Evolutionary conservation across 257 asterid species (phyloP).

Genomic region (Coffea eugenioides): DNA sequence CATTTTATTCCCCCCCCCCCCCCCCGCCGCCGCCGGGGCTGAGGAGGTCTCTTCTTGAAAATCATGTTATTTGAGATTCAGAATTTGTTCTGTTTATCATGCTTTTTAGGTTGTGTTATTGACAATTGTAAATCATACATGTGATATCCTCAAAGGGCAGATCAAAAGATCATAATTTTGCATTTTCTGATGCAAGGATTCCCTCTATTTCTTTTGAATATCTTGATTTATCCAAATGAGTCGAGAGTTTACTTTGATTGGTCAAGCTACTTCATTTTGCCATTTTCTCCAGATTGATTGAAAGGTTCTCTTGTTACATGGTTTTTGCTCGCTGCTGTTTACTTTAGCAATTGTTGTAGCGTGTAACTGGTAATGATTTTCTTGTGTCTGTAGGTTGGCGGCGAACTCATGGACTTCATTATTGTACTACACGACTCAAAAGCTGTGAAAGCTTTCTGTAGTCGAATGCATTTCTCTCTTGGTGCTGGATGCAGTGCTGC

Average conservation of each 20-base stretch:
- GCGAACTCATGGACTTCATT: slow-evolving; percentile 95
- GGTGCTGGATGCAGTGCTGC: slow-evolving; percentile 99
- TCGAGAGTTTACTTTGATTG: too few species aligned
- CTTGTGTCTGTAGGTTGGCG: slow-evolving; percentile 60
- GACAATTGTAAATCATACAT: not conserved
- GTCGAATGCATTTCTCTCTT: slow-evolving; percentile 96
- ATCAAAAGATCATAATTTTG: not conserved
- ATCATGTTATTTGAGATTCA: not conserved
- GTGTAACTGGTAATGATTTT: not conserved
- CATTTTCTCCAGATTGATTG: not conserved
- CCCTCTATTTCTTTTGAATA: not conserved
- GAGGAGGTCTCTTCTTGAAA: not conserved
- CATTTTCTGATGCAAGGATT: not conserved
- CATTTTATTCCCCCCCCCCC: too few species aligned
- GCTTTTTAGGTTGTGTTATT: not conserved
- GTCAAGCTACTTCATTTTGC: not conserved
- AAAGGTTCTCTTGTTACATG: not conserved
- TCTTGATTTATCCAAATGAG: not conserved
- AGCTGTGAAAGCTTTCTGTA: slow-evolving; percentile 95
- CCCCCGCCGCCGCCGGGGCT: too few species aligned
- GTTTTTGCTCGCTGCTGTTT: not conserved
- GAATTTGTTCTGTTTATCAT: not conserved
- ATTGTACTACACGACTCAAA: slow-evolving; percentile 81
- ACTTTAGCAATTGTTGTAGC: not conserved
- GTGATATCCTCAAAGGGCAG: not conserved